These are phyloP conservation scores for Paraconiothyrium brasiliense DNA, from an alignment of 2,329 filamentous ascomycete species.

Conservation along the genomic window DNA sequence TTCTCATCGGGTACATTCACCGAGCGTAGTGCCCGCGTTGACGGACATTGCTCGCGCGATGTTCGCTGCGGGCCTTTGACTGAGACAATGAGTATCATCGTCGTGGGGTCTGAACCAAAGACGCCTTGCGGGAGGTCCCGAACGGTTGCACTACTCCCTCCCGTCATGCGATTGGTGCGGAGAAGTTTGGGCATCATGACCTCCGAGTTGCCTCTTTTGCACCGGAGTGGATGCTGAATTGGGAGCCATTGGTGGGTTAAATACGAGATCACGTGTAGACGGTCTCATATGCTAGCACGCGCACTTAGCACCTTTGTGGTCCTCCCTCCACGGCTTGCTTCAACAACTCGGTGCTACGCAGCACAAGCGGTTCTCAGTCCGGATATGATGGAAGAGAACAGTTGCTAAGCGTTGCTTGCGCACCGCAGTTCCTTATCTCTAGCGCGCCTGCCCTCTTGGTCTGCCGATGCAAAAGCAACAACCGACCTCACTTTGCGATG, in stretches of 20 bases:
- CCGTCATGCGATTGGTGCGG: conserved; percentile 19
- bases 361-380: neutral
- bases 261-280: conserved; percentile 22
- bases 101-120: conserved; percentile 26
- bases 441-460: neutral
- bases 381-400: neutral
- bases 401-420: neutral
- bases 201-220: conserved; percentile 17
- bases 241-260: conserved; percentile 16
- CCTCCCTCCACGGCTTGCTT: neutral
- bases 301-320: conserved; percentile 5
- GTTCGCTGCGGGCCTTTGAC: conserved; percentile 18
- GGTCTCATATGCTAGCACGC: conserved; percentile 7
- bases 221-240: conserved; percentile 18
- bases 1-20: conserved; percentile 12
- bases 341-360: neutral
- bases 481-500: conserved; percentile 20
- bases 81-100: conserved; percentile 25
- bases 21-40: conserved; percentile 15
- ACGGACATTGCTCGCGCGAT: conserved; percentile 13
- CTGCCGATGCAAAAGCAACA: conserved; percentile 11
- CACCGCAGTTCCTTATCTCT: neutral
- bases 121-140: conserved; percentile 31
- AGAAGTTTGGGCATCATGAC: conserved; percentile 10
- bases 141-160: conserved; percentile 16